Evolutionary conservation across 345 rosid genomes (phyloP), one percentile per base, ranked within the genome.

Genomic region (Linum tenue): DNA sequence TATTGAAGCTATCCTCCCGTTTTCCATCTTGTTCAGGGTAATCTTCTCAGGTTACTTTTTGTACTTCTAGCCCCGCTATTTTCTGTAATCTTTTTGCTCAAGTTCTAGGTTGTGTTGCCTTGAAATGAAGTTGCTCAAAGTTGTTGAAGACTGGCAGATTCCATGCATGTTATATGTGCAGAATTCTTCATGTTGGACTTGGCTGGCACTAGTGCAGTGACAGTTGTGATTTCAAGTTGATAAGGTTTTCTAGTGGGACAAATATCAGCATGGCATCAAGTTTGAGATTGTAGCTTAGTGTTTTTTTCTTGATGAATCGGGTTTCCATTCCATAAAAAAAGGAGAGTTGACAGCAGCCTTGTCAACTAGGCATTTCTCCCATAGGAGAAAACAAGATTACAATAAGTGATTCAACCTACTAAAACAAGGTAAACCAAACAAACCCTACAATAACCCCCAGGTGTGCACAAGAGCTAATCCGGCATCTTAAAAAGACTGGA

Each of bases 1-100:
- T 90, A 43, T 78, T 94, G 73, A 94, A 94, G 80, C 85, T 94
- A 55, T 94, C 97, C 72, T 94, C 96, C n/a, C 96, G 95, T 64
- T 94, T 94, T 63, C 92, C 99, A 75, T 84, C 99, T 65, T 79
- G 85, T 75, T 86, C 97, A 72, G 85, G 81, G 99, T 94, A 62
- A 39, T 71, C 31, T 37, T 64, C 64, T 76, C 65, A n/a, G 56
- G 37, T 62, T 66, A 44, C 53, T 60, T 11, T 68, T 37, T 36
- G 35, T 53, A 15, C 44, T 37, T 8, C 50, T 57, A 35, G 50
- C 9, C 57, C 67, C 64, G 36, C 60, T 39, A 4, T 42, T 51
- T 51, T 36, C 5, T 6, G 35, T 61, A 42, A 60, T 62, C 48
- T 35, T 5, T 55, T 15, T 16, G n/a, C 4, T 22, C 16, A 63